Base-by-base conservation (phyloP, 352 stramenopile genomes). In the Halophytophthora polymorphica region DNA sequence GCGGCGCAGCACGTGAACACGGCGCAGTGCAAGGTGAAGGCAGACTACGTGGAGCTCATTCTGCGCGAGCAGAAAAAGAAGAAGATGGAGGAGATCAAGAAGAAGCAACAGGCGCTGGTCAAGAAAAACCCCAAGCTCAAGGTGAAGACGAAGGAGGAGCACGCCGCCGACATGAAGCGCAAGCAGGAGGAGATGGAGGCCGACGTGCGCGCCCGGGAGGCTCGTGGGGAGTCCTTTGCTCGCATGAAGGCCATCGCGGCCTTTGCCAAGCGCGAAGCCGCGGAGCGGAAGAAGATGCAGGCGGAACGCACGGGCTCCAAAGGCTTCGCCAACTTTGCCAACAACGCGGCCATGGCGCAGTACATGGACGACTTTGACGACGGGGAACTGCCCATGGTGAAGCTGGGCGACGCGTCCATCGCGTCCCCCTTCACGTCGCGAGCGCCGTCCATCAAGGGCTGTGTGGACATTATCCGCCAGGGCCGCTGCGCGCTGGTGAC, bases 401-500 rank as follows among this genome's bases (percentile, higher is more conserved):
- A 99, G 77, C 83, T 99, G 33, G 97, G 97, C 10, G 97, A 99
- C 73, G 98, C 98, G 3, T 99, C 95, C 29, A 98, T 99, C 42
- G 98, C 98, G 22, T 98, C 97, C 53, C 98, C 98, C 0, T 99
- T 99, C 67, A 99, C 98, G 8, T 97, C 93, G 36, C 72, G 92
- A 78, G 72, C 97, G 70, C 81, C 96, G 61, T 94, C 83, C 3
- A 94, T 96, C 53, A 90, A 90, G 69, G 77, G 82, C 21, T 95
- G 83, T 46, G 92, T 99, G 15, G 89, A 98, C 53, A 97, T 99
- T 41, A 89, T 99, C 53, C 92, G 97, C 29, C 97, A 99, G 58
- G 98, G 98, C 8, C 85, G 98, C 35, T 99, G 98, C 53, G 98
- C 98, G 25, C 77, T 99, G n/a, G 96, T 99, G 13, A 99, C 95